phyloP scores from a whole-genome alignment of 345 rosid species.

The Euclidium syriacum region DNA sequence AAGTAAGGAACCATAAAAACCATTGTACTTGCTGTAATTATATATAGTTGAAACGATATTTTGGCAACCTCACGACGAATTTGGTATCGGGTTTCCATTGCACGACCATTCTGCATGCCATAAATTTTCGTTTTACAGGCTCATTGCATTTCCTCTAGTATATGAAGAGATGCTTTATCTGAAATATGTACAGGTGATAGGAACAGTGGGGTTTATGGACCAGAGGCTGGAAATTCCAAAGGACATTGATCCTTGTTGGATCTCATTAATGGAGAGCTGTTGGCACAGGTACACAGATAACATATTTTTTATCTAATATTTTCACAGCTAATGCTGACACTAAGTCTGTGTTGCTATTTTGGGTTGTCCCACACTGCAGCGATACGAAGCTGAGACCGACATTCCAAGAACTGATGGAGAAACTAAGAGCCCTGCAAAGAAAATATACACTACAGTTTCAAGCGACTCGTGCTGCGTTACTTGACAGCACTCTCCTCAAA shows the following conservation, averaged over 20 bases:
- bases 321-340: background rate
- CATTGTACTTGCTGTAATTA: no score
- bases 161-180: conserved; percentile 20
- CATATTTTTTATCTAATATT: background rate
- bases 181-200: conserved; percentile 57
- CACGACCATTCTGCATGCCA: no score
- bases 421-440: conserved; percentile 59
- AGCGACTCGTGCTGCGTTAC: conserved; percentile 46
- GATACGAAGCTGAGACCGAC: conserved; percentile 58
- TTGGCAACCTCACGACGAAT: no score
- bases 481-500: conserved; percentile 39
- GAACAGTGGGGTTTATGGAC: conserved; percentile 84
- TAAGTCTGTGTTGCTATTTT: background rate
- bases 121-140: no score
- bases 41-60: background rate
- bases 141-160: background rate
- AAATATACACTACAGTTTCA: conserved; percentile 45
- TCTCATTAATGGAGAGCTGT: conserved; percentile 68
- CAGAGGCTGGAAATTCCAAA: conserved; percentile 67
- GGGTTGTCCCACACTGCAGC: conserved; percentile 33
- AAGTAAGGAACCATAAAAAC: no score
- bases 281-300: conserved; percentile 62
- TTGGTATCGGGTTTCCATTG: background rate
- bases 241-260: conserved; percentile 64
- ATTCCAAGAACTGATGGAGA: conserved; percentile 67